Conservation (phyloP, 2,329 filamentous ascomycete species). For the Clarireedia paspali region DNA sequence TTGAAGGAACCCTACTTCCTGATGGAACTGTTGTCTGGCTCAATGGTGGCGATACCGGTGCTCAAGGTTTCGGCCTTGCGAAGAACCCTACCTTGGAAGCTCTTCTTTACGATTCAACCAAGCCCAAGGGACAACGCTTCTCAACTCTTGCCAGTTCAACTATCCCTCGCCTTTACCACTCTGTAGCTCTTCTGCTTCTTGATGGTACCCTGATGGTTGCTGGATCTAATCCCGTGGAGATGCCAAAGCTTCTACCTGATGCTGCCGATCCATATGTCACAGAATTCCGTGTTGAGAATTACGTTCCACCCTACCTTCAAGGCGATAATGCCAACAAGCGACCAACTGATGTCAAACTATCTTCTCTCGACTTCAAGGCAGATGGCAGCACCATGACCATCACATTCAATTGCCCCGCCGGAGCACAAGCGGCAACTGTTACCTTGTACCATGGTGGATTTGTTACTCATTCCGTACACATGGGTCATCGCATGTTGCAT, state of each 20-base stretch:
- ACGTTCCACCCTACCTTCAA: conserved; percentile 51
- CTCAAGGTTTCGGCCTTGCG: conserved; percentile 53
- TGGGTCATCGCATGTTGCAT: conserved; percentile 51
- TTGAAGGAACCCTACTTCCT: conserved; percentile 50
- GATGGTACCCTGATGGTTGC: conserved; percentile 53
- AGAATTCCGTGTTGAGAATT: conserved; percentile 55
- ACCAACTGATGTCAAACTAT: conserved; percentile 40
- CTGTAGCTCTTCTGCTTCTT: conserved; percentile 48
- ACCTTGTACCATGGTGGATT: conserved; percentile 51
- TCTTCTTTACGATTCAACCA: conserved; percentile 49
- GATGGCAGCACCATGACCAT: conserved; percentile 39
- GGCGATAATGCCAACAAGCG: conserved; percentile 41
- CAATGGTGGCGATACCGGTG: conserved; percentile 49
- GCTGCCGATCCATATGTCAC: conserved; percentile 43
- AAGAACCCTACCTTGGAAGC: conserved; percentile 45
- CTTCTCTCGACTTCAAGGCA: conserved; percentile 34
- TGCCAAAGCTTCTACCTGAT: conserved; percentile 41
- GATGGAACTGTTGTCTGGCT: conserved; percentile 53
- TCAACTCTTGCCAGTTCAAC: conserved; percentile 33
- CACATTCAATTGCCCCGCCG: conserved; percentile 37
- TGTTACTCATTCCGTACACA: conserved; percentile 53
- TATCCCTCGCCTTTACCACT: conserved; percentile 50
- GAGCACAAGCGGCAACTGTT: conserved; percentile 39
- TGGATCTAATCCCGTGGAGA: conserved; percentile 53
- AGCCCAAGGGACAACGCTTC: conserved; percentile 43